A percentile compares a stretch with the other conserved stretches of the same genome.
Evolutionary conservation across 345 rosid genomes (phyloP).

Genomic region (Populus alba): DNA sequence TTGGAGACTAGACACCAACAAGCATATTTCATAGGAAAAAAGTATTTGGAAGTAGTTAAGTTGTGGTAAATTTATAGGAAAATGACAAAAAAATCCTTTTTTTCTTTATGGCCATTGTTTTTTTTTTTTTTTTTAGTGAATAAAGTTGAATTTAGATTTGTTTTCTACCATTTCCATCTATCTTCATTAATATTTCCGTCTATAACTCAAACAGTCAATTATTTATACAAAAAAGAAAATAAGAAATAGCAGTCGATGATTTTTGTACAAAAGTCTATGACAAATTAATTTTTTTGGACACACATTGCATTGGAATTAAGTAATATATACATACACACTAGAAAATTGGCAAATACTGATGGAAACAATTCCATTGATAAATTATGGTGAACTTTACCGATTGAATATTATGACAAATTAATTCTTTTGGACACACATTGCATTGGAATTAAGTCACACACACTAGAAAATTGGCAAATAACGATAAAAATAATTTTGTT

Average conservation of each 20-base stretch:
- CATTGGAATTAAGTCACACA: too few relatives aligned
- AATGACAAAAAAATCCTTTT: neutral
- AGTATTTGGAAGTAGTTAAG: neutral
- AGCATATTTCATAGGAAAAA: neutral
- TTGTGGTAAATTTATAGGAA: neutral
- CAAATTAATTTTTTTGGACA: neutral
- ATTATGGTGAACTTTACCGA: too few relatives aligned
- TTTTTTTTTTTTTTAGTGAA: neutral
- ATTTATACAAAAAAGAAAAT: too few relatives aligned
- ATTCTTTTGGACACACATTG: too few relatives aligned
- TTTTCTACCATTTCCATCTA: neutral
- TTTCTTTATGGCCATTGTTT: too few relatives aligned
- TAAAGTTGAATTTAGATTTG: neutral
- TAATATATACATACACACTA: too few relatives aligned
- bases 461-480: too few relatives aligned
- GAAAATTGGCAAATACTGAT: too few relatives aligned
- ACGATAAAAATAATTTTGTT: fast-evolving
- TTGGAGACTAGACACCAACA: neutral
- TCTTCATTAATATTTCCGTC: neutral
- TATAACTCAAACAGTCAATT: neutral
- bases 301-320: too few relatives aligned
- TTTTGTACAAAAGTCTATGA: neutral
- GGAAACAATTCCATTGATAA: fast-evolving
- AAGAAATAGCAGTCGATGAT: neutral
- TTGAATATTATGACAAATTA: too few relatives aligned